Conservation (phyloP, 495 filamentous ascomycete genomes). For the Aspergillus funiculosus region DNA sequence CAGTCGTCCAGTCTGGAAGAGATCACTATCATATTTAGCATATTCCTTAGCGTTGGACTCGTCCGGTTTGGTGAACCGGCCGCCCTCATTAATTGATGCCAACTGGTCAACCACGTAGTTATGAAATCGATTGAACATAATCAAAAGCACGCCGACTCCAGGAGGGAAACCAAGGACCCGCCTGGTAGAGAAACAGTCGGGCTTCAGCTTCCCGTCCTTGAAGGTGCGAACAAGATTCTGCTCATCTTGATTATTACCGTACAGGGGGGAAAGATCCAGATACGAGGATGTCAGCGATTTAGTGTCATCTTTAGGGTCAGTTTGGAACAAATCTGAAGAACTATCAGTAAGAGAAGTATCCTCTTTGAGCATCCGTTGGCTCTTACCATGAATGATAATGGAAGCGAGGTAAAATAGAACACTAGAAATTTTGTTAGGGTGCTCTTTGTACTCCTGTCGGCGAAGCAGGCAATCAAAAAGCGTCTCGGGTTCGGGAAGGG, state of each 20-base stretch:
- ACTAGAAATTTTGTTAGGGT: constrained; percentile 78
- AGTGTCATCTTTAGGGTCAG: constrained; percentile 48
- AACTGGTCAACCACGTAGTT: constrained; percentile 63
- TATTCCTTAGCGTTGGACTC: constrained; percentile 46
- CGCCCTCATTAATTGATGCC: constrained; percentile 54
- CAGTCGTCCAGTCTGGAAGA: constrained; percentile 70
- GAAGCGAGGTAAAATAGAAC: constrained; percentile 85
- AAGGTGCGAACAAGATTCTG: constrained; percentile 72
- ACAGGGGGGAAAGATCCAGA: constrained; percentile 77
- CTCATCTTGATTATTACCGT: constrained; percentile 73
- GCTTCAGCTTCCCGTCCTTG: constrained; percentile 76
- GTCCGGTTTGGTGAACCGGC: constrained; percentile 49
- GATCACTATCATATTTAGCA: constrained; percentile 64
- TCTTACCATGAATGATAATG: constrained; percentile 76
- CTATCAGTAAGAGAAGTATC: constrained; percentile 18
- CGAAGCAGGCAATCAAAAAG: constrained; percentile 74
- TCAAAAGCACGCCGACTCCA: constrained; percentile 69
- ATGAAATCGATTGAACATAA: constrained; percentile 72
- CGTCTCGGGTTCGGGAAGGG: constrained; percentile 66
- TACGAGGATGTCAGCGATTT: constrained; percentile 76
- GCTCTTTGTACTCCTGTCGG: constrained; percentile 55
- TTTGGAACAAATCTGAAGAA: constrained; percentile 54
- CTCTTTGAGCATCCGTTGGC: neutral
- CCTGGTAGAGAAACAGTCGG: constrained; percentile 74
- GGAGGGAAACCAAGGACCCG: constrained; percentile 76